Base-by-base conservation (phyloP, 2,329 filamentous ascomycete genomes). In the Diplocarpon mali region DNA sequence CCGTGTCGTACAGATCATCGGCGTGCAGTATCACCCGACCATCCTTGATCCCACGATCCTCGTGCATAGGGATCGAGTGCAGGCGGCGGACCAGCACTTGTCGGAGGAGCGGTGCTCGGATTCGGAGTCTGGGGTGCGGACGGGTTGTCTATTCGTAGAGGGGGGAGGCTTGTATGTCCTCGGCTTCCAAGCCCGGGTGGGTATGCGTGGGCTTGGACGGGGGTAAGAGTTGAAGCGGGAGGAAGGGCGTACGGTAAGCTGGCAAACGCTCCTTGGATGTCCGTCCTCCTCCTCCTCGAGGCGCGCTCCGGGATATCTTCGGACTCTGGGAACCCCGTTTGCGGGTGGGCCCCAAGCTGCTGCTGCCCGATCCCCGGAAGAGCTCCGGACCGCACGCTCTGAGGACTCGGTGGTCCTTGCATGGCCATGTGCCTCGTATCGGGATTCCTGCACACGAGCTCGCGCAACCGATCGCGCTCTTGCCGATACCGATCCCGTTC, bases 401-500 rank as follows among this genome's bases (percentile, higher is more conserved):
- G 54, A 13, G 75, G 75, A 55, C 72, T 78, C n/a, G 67, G 67
- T 7, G 71, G 73, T 4, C 68, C 70, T 40, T 68, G 64, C 43
- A 68, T 69, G 3, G 70, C 73, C 40, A 70, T 65, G 29, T 76
- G 68, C 53, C 69, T 69, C 51, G 74, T 71, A 27, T 72, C 70
- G 2, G 78, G 73, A 3, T 76, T 75, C 50, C 76, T 72, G 39
- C 71, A 64, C 1, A 87, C 68, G 29, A 86, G 64, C n/a, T 80
- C 76, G 41, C 78, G 71, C 50, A 89, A 73, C 39, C 83, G 76
- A 56, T 88, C 81, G 40, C 85, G 71, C 55, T 92, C 85, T 8
- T 69, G 69, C 37, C 78, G 74, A 60, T 90, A 90, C 60, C 79
- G 86, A 47, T 90, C 82, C 27, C 75, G 70, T 56, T 88, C 80